phyloP scores from a whole-genome alignment of 2,329 filamentous ascomycete genomes.

The Allantophomopsis lycopodina region DNA sequence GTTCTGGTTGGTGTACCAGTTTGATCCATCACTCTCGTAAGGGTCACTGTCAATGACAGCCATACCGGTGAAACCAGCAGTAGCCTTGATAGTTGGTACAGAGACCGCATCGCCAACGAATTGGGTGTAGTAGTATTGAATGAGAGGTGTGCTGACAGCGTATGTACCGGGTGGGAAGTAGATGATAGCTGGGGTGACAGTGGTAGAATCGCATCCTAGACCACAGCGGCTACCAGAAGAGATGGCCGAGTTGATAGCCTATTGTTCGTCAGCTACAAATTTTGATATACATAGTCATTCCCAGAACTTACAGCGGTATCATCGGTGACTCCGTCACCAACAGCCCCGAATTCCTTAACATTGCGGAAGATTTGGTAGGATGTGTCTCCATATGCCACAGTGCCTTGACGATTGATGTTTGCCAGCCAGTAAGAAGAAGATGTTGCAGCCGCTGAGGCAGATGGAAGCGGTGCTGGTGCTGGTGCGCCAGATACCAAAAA shows the following conservation, averaged over 20 bases:
- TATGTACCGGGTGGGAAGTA: slow-evolving; percentile 91
- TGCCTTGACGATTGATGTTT: slow-evolving; percentile 16
- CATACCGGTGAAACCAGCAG: slow-evolving; percentile 64
- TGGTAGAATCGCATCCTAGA: slow-evolving; percentile 68
- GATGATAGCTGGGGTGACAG: slow-evolving; percentile 70
- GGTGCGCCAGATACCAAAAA: slow-evolving; percentile 11
- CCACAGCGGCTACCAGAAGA: slow-evolving; percentile 69
- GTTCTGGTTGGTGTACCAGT: slow-evolving; percentile 69
- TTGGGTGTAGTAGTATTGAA: slow-evolving; percentile 88
- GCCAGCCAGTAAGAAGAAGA: slow-evolving; percentile 15
- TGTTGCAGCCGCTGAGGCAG: slow-evolving; percentile 4
- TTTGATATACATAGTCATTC: no score
- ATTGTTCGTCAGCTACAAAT: background rate
- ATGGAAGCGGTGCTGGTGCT: slow-evolving; percentile 7
- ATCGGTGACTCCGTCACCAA: slow-evolving; percentile 57
- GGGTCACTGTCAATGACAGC: slow-evolving; percentile 82
- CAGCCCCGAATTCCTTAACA: slow-evolving; percentile 63
- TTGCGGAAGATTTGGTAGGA: slow-evolving; percentile 65
- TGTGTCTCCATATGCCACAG: slow-evolving; percentile 20
- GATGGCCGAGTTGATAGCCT: slow-evolving; percentile 78
- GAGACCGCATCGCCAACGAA: slow-evolving; percentile 68
- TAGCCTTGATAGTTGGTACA: slow-evolving; percentile 63
- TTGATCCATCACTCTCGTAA: slow-evolving; percentile 53
- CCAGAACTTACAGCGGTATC: slow-evolving; percentile 40
- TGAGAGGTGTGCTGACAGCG: slow-evolving; percentile 62